A percentile compares a stretch with the other conserved stretches of the same genome.
phyloP scores from a whole-genome alignment of 495 filamentous ascomycete species.

The Collariella sp. region DNA sequence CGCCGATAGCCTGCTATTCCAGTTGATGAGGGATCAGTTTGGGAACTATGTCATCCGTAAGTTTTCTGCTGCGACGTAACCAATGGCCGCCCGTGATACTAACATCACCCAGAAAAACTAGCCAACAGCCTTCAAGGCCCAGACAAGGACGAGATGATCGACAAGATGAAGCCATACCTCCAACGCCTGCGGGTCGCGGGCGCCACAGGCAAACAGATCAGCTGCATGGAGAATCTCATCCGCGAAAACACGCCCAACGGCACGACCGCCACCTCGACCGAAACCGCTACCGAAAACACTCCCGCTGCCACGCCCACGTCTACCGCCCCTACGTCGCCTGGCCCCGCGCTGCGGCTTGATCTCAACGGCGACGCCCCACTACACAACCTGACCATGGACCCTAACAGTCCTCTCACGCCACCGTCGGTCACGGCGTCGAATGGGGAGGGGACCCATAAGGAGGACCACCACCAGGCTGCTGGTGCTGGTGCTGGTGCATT shows the following conservation, averaged over 20 bases:
- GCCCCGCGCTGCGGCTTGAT: conserved; percentile 33
- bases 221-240: conserved; percentile 53
- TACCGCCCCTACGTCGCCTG: conserved; percentile 24
- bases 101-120: conserved; percentile 27
- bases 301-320: conserved; percentile 17
- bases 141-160: conserved; percentile 59
- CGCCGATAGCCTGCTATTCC: conserved; percentile 58
- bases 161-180: conserved; percentile 67
- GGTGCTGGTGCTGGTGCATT: too few species aligned
- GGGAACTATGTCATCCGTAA: conserved; percentile 97
- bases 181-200: conserved; percentile 61
- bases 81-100: conserved; percentile 18
- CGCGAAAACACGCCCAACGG: not conserved
- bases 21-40: conserved; percentile 82
- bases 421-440: conserved; percentile 56
- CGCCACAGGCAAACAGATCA: conserved; percentile 65
- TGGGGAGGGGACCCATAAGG: conserved; percentile 43
- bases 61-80: conserved; percentile 30
- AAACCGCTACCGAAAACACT: conserved; percentile 16
- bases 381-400: conserved; percentile 51
- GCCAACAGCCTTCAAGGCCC: conserved; percentile 52
- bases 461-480: not conserved
- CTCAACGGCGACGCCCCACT: conserved; percentile 47
- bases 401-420: conserved; percentile 58
- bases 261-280: conserved; percentile 22